Conservation (phyloP, 2,329 filamentous ascomycete species). For the Penicillium janthinellum region DNA sequence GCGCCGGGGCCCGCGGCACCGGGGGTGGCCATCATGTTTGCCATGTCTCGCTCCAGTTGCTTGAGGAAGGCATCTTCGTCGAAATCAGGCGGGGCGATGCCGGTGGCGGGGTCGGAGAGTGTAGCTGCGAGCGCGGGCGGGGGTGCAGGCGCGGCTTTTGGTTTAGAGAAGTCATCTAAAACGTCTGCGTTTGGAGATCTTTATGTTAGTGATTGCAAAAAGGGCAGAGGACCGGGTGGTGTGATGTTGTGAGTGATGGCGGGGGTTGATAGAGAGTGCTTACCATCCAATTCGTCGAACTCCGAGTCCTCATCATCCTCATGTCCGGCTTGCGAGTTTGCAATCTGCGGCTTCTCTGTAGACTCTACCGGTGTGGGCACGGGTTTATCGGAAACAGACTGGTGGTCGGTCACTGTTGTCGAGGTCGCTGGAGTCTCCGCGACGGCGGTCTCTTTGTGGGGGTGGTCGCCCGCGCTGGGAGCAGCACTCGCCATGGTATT, state of each 20-base stretch:
- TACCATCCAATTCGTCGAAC: constrained; percentile 91
- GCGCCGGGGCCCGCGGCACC: constrained; percentile 26
- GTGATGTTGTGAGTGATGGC: neutral
- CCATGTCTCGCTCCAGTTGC: constrained; percentile 89
- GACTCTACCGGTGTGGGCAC: constrained; percentile 1
- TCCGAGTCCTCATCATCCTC: constrained; percentile 81
- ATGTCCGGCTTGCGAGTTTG: constrained; percentile 11
- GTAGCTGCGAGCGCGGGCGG: constrained; percentile 17
- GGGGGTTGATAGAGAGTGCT: constrained; percentile 3
- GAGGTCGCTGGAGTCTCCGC: neutral
- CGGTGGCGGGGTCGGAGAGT: constrained; percentile 22
- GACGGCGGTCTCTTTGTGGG: neutral
- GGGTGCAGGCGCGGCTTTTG: constrained; percentile 42
- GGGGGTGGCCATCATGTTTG: constrained; percentile 65
- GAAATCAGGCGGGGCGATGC: constrained; percentile 22
- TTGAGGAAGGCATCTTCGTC: constrained; percentile 66
- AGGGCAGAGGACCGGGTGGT: neutral
- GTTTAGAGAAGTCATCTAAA: constrained; percentile 83
- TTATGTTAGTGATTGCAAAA: constrained; percentile 8
- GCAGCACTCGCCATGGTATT: neutral
- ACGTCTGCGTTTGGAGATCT: constrained; percentile 62
- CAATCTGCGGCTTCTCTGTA: constrained; percentile 9
- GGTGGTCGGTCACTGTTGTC: neutral
- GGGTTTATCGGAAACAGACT: neutral
- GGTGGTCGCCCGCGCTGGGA: constrained; percentile 2